Conservation (phyloP, 2,329 filamentous ascomycete genomes). For the Penicillium sp. region DNA sequence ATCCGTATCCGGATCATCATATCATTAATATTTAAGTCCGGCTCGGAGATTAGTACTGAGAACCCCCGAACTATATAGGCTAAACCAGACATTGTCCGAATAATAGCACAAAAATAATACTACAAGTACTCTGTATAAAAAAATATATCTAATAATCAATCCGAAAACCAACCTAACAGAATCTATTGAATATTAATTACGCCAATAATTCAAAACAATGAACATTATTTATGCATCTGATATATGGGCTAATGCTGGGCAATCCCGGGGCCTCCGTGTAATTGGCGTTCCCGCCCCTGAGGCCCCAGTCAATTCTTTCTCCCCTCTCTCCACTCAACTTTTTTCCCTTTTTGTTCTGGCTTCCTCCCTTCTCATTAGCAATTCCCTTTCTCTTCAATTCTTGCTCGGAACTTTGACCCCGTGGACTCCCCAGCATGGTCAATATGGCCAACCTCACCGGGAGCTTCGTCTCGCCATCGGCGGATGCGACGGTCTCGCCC, state of each 20-base stretch:
- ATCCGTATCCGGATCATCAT: not conserved
- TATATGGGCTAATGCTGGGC: not conserved
- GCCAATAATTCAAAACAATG: not conserved
- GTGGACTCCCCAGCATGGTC: constrained; percentile 8
- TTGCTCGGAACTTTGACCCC: not conserved
- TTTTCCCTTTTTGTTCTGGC: constrained; percentile 6
- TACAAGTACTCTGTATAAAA: too few relatives aligned
- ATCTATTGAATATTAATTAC: not conserved
- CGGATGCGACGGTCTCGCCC: constrained; percentile 59
- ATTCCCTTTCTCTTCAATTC: not conserved
- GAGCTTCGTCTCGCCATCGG: constrained; percentile 68
- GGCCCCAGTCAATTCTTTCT: constrained; percentile 13
- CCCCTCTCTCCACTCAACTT: constrained; percentile 17
- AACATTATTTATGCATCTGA: not conserved
- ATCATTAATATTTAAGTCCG: not conserved
- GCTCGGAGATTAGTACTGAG: not conserved
- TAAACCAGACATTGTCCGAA: not conserved
- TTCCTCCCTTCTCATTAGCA: constrained; percentile 1
- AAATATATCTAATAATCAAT: too few relatives aligned
- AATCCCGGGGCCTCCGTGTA: constrained; percentile 8
- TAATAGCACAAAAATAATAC: not conserved
- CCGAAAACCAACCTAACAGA: not conserved
- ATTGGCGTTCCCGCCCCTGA: constrained; percentile 26
- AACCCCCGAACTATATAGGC: not conserved
- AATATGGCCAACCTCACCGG: constrained; percentile 56